Conservation (phyloP, 2,329 filamentous ascomycete species). For the Coniochaeta sp. region DNA sequence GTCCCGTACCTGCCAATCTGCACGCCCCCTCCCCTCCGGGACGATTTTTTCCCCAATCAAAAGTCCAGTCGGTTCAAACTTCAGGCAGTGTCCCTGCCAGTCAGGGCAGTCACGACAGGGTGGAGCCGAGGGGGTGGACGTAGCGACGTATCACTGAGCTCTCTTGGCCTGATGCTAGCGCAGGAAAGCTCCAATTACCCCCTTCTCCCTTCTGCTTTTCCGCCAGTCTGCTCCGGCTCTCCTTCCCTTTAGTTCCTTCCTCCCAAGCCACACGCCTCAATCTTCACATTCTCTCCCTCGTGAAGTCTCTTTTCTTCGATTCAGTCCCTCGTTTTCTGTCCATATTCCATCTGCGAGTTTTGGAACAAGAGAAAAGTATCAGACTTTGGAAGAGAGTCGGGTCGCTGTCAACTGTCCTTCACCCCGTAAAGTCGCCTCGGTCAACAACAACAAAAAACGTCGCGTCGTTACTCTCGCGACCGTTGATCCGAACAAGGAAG, state of each 20-base stretch:
- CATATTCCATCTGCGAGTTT: constrained; percentile 9
- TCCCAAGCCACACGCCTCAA: constrained; percentile 15
- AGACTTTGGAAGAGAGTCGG: background rate
- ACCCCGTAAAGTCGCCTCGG: background rate
- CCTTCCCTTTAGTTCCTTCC: constrained; percentile 14
- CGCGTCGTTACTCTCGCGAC: background rate
- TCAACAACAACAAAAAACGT: background rate
- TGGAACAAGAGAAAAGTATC: constrained; percentile 5
- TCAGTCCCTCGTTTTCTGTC: constrained; percentile 16
- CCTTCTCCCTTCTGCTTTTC: constrained; percentile 10
- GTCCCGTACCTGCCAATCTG: constrained; percentile 1
- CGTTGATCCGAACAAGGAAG: background rate
- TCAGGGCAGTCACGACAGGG: background rate
- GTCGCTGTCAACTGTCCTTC: background rate
- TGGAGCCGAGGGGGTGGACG: background rate
- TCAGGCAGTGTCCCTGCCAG: background rate
- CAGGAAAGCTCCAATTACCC: constrained; percentile 13
- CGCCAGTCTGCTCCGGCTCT: too few species aligned
- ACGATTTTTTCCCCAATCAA: background rate
- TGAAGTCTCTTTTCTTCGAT: constrained; percentile 9
- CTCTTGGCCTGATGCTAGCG: constrained; percentile 1
- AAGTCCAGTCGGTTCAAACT: background rate
- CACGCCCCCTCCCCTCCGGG: background rate
- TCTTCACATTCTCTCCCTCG: constrained; percentile 12
- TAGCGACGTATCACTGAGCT: background rate